phyloP scores from a whole-genome alignment of 2,329 filamentous ascomycete genomes.

The Dryadomyces quercus-mongolicae region DNA sequence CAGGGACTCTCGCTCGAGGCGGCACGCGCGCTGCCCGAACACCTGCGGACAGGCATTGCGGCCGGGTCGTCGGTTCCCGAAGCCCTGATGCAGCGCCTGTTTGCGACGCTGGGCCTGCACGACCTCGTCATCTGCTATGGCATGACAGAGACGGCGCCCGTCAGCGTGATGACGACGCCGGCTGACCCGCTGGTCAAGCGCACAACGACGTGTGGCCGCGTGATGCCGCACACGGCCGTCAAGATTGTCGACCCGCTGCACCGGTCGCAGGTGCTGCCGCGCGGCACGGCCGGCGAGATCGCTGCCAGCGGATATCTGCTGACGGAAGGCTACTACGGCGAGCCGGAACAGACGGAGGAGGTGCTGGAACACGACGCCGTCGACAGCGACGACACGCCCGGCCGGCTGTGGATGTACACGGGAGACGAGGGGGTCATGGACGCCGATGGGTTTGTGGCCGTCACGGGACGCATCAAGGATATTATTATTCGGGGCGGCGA shows the following conservation, averaged over 20 bases:
- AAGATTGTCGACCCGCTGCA: conserved; percentile 66
- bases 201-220: conserved; percentile 63
- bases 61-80: conserved; percentile 78
- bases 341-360: conserved; percentile 54
- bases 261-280: conserved; percentile 42
- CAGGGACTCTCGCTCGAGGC: conserved; percentile 7
- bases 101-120: conserved; percentile 59
- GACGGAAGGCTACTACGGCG: conserved; percentile 87
- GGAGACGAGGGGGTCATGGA: conserved; percentile 90
- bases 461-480: conserved; percentile 89
- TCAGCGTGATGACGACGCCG: conserved; percentile 71
- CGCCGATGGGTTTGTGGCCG: conserved; percentile 67
- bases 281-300: conserved; percentile 65
- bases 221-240: conserved; percentile 66
- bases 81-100: conserved; percentile 66
- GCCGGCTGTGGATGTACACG: conserved; percentile 67
- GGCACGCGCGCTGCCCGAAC: conserved; percentile 16
- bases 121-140: conserved; percentile 92
- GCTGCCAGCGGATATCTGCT: conserved; percentile 75
- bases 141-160: conserved; percentile 82
- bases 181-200: conserved; percentile 62
- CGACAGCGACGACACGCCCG: conserved; percentile 22
- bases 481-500: conserved; percentile 90
- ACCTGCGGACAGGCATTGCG: conserved; percentile 77
- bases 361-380: conserved; percentile 26